Evolutionary conservation across 78 protist species (phyloP).

Genomic region (Chrysochromulina parva): DNA sequence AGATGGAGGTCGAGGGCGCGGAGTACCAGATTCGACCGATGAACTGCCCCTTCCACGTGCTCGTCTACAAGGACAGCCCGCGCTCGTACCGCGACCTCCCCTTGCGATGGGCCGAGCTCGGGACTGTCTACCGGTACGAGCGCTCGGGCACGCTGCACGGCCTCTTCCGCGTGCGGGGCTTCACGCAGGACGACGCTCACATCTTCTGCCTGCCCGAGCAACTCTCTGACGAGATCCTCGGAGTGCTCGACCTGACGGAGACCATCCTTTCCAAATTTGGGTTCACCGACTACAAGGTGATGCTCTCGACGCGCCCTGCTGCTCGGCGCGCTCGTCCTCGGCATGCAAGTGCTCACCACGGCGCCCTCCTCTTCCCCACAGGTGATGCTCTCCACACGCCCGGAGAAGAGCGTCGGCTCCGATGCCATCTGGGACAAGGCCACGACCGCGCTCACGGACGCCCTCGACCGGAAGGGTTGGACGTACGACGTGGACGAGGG

Average conservation of each 20-base stretch:
- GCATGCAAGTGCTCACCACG: neutral
- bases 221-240: slow-evolving; percentile 39
- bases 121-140: slow-evolving; percentile 62
- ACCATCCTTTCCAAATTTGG: slow-evolving; percentile 31
- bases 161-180: slow-evolving; percentile 56
- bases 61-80: slow-evolving; percentile 38
- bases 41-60: slow-evolving; percentile 70
- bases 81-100: slow-evolving; percentile 51
- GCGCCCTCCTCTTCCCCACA: neutral
- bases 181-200: slow-evolving; percentile 62
- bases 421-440: slow-evolving; percentile 49
- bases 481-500: slow-evolving; percentile 44
- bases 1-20: slow-evolving; percentile 38
- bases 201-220: slow-evolving; percentile 56
- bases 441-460: neutral
- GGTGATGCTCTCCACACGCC: slow-evolving; percentile 46
- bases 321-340: too few species aligned
- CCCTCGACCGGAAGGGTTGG: slow-evolving; percentile 43
- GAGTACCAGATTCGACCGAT: slow-evolving; percentile 54
- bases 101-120: slow-evolving; percentile 40
- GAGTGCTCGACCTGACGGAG: slow-evolving; percentile 39
- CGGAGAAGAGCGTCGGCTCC: slow-evolving; percentile 58
- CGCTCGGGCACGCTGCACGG: slow-evolving; percentile 52
- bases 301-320: neutral
- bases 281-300: neutral